A percentile compares a stretch with the other conserved stretches of the same genome.
Conservation (phyloP, 306 rosid genomes). For the Herpetospermum pedunculosum region DNA sequence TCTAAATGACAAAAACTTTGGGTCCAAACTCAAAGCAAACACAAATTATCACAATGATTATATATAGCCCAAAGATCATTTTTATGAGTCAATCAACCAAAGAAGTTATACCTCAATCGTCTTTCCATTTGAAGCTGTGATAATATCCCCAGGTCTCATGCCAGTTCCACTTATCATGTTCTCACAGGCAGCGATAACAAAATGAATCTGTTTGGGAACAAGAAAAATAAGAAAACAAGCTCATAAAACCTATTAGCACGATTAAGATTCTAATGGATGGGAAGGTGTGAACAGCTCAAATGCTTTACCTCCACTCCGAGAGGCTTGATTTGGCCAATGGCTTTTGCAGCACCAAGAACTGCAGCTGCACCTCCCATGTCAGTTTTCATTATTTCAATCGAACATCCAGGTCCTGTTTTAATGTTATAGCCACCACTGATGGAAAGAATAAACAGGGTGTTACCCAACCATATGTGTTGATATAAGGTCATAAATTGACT, state of each 20-base stretch:
- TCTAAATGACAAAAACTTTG: not conserved
- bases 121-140: slow-evolving; percentile 99
- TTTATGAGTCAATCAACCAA: not conserved
- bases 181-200: slow-evolving; percentile 97
- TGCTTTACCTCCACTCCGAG: slow-evolving; percentile 79
- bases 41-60: not conserved
- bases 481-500: not conserved
- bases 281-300: not conserved
- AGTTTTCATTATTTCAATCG: slow-evolving; percentile 74
- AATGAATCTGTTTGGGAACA: slow-evolving; percentile 68
- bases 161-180: slow-evolving; percentile 99
- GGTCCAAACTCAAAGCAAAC: not conserved
- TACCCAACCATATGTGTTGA: not conserved
- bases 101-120: slow-evolving; percentile 71
- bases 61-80: not conserved
- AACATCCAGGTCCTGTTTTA: slow-evolving; percentile 97
- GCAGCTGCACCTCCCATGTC: slow-evolving; percentile 99
- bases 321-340: slow-evolving; percentile 93
- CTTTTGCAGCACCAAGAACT: slow-evolving; percentile 96
- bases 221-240: not conserved
- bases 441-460: slow-evolving; percentile 10
- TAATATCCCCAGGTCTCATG: slow-evolving; percentile 94
- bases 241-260: not conserved
- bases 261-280: not conserved
- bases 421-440: slow-evolving; percentile 98